These are phyloP conservation scores for Leccinum incarnatum DNA, from an alignment of 768 basidiomycete species.

Conservation along the genomic window DNA sequence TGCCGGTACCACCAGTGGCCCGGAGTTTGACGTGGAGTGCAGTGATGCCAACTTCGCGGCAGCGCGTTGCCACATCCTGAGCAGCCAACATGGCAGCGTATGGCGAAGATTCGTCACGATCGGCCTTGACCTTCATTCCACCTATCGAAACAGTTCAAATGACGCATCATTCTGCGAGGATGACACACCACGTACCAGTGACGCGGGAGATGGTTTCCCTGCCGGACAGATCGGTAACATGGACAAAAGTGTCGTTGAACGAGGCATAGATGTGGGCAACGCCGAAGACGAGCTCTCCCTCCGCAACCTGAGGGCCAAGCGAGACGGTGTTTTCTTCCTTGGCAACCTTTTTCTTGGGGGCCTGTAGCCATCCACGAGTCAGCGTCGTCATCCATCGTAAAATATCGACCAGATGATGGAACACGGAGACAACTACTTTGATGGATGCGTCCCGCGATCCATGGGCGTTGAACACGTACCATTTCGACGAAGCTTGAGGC, in stretches of 20 bases:
- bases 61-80: constrained; percentile 93
- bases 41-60: constrained; percentile 98
- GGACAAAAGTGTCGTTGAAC: constrained; percentile 99
- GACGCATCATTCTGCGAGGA: neutral
- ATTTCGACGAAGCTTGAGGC: constrained; percentile 34
- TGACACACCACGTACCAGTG: constrained; percentile 60
- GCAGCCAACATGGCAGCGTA: constrained; percentile 98
- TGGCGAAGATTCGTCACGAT: constrained; percentile 98
- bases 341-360: constrained; percentile 81
- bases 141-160: constrained; percentile 42
- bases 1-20: constrained; percentile 96
- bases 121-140: constrained; percentile 99
- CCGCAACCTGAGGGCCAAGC: constrained; percentile 93
- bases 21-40: constrained; percentile 99
- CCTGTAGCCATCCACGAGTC: constrained; percentile 57
- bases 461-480: constrained; percentile 31
- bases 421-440: neutral
- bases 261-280: constrained; percentile 99
- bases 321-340: constrained; percentile 83
- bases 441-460: neutral
- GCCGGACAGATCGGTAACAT: constrained; percentile 97
- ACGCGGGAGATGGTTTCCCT: constrained; percentile 99
- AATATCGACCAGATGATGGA: neutral
- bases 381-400: constrained; percentile 50
- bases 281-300: constrained; percentile 96